Evolutionary conservation across 495 filamentous ascomycete species (phyloP), one percentile per base, ranked within the genome.

Genomic region (Xylaria grammica): DNA sequence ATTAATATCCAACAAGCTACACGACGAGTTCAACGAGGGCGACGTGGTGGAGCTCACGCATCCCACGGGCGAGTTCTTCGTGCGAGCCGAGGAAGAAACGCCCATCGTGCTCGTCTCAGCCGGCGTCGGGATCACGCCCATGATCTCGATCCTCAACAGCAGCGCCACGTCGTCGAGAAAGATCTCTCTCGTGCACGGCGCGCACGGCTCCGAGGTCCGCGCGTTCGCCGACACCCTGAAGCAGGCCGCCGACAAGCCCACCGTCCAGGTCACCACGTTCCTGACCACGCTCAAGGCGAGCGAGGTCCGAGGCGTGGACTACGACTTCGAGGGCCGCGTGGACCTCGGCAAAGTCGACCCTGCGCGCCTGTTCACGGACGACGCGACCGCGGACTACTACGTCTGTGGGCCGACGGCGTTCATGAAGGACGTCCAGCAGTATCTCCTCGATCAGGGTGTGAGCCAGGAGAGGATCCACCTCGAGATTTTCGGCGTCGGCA

Each of bases 31-130:
- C 74, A 74, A 81, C 6, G 81, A 83, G 34, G 90, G 89, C 46
- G 86, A 89, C 63, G 68, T 76, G 4, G 66, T 92, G 54, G 77
- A 87, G 65, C 78, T 92, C 3, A 87, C 88, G 4, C 88, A 90
- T 70, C 89, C 90, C 6, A 82, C 75, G 40, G 90, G 90, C 34
- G 89, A 91, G 64, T 92, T 92, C 78, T 88, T 84, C 79, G 77
- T 89, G 60, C 75, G 78, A 61, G 71, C 72, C 46, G 68, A 66
- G 36, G 72, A 74, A 62, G 67, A 56, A 32, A 68, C 67, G 20
- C 85, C 85, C 5, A 64, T 93, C n/a, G 90, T 89, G 1, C 78
- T 92, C 60, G 80, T 93, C 67, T 87, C 87, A 3, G 89, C 87
- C 15, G 90, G 90, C 15, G 87, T 91, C 4, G 90, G 90, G 40